phyloP scores from a whole-genome alignment of 768 basidiomycete species.

The Megacollybia marginata region DNA sequence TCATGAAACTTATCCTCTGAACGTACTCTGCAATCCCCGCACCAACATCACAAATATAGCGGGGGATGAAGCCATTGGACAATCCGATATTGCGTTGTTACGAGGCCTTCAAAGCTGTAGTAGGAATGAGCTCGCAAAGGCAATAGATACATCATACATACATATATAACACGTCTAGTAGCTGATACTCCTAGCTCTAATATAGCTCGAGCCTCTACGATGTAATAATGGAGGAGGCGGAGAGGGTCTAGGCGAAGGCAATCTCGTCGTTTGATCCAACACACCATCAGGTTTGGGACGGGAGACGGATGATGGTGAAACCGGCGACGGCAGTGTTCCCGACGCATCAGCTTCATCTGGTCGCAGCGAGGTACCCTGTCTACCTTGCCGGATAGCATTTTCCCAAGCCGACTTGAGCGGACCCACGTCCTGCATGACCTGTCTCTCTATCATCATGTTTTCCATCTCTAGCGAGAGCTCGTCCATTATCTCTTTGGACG shows the following conservation, averaged over 20 bases:
- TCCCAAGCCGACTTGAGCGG: conserved; percentile 54
- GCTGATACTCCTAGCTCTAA: conserved; percentile 8
- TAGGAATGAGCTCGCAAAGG: no score
- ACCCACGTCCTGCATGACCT: conserved; percentile 46
- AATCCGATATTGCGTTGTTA: no score
- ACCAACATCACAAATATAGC: no score
- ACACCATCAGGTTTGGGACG: background rate
- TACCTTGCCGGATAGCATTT: conserved; percentile 18
- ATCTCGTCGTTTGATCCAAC: conserved; percentile 1
- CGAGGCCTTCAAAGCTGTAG: no score
- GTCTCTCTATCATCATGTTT: conserved; percentile 56
- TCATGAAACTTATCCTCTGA: no score
- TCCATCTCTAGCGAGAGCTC: conserved; percentile 52
- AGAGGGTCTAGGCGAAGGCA: conserved; percentile 8
- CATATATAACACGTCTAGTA: background rate
- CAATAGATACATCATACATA: no score
- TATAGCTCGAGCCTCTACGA: conserved; percentile 7
- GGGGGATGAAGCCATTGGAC: no score
- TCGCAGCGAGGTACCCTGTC: conserved; percentile 5
- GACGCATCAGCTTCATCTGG: background rate
- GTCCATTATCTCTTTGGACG: conserved; percentile 29
- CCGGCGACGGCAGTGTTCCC: background rate
- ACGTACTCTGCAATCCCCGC: no score
- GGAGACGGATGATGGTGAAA: background rate
- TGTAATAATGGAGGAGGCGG: conserved; percentile 5